Conservation (phyloP, 768 basidiomycete genomes). For the Saitozyma sp. region DNA sequence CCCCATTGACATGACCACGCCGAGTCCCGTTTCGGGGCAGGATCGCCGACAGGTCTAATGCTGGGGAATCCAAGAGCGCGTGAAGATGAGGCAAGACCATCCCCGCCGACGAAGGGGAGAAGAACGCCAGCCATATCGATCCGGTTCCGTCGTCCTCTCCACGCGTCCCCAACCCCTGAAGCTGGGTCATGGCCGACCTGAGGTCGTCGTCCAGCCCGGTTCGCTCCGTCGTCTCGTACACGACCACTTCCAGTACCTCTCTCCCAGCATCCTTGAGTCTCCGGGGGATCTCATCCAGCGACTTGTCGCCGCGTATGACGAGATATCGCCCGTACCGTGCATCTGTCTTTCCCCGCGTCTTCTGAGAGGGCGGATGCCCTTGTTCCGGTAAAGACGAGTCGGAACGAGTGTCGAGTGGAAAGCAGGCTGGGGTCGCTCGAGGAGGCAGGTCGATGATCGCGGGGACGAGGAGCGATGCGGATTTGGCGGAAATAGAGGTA, state of each 20-base stretch:
- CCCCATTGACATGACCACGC: too few relatives aligned
- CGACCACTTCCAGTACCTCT: conserved; percentile 9
- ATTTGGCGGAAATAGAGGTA: not conserved
- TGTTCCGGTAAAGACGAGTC: too few relatives aligned
- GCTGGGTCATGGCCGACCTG: not conserved
- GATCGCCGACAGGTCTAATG: not conserved
- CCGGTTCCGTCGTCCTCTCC: not conserved
- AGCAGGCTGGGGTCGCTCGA: not conserved
- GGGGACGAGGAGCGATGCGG: conserved; percentile 3
- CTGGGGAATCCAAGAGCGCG: not conserved
- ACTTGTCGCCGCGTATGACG: conserved; percentile 22
- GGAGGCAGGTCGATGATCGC: not conserved
- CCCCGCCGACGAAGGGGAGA: conserved; percentile 18
- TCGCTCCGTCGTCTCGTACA: conserved; percentile 8
- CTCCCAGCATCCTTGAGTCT: conserved; percentile 7
- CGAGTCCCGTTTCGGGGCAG: too few relatives aligned
- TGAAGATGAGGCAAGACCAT: conserved; percentile 9
- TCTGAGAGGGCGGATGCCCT: too few relatives aligned
- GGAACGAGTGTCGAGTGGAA: not conserved
- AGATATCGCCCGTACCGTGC: not conserved
- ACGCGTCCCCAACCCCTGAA: too few relatives aligned
- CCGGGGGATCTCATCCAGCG: conserved; percentile 11
- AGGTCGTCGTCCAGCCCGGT: not conserved
- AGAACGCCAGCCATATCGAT: conserved; percentile 16
- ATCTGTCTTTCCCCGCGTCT: too few relatives aligned